phyloP scores from a whole-genome alignment of 1,284 basidiomycete species.

The Fomes fomentarius region DNA sequence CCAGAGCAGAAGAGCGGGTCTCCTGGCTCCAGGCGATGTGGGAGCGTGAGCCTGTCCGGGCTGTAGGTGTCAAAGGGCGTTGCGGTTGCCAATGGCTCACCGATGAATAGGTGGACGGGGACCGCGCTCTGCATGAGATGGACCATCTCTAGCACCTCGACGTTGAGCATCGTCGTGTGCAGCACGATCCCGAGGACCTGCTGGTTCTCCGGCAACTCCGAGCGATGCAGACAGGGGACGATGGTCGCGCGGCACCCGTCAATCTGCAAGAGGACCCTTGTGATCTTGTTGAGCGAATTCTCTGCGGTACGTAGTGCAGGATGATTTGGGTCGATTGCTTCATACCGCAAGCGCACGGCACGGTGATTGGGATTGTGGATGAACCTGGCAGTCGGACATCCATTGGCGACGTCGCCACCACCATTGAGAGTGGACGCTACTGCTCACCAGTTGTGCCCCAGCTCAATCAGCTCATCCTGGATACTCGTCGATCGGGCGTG shows the following conservation, averaged over 20 bases:
- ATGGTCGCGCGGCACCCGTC: constrained; percentile 16
- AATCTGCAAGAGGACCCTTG: constrained; percentile 12
- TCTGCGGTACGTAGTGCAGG: constrained; percentile 13
- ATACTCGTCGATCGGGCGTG: constrained; percentile 7
- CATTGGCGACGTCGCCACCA: neutral
- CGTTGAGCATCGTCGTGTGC: constrained; percentile 21
- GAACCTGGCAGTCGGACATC: constrained; percentile 15
- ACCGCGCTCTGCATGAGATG: constrained; percentile 18
- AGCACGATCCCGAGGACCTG: constrained; percentile 14
- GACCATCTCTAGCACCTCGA: constrained; percentile 19
- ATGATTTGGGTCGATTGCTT: constrained; percentile 19
- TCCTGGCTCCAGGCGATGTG: constrained; percentile 14
- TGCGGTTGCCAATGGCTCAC: constrained; percentile 23
- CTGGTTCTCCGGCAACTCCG: neutral
- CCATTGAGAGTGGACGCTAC: neutral
- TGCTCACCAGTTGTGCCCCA: constrained; percentile 22
- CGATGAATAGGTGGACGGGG: constrained; percentile 25
- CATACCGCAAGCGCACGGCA: constrained; percentile 20
- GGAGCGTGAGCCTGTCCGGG: constrained; percentile 19
- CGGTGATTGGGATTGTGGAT: constrained; percentile 24
- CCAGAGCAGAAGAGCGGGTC: constrained; percentile 22
- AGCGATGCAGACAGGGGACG: constrained; percentile 21
- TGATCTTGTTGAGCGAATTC: constrained; percentile 14
- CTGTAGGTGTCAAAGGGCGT: constrained; percentile 24
- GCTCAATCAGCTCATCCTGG: constrained; percentile 19